phyloP scores from a whole-genome alignment of 768 basidiomycete genomes.

The Epithele typhae region DNA sequence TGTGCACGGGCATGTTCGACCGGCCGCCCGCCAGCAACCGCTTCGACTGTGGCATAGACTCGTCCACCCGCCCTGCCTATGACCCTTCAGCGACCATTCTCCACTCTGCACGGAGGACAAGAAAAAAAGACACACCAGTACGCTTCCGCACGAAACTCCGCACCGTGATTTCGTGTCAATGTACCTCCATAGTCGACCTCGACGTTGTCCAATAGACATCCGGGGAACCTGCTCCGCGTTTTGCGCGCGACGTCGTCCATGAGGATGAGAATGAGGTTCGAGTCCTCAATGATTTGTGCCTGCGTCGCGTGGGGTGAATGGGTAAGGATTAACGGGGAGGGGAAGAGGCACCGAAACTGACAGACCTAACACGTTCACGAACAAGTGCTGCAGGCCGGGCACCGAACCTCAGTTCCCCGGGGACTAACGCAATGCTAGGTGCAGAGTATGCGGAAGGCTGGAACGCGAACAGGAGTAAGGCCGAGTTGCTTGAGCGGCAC shows the following conservation, averaged over 20 bases:
- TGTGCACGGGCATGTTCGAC: conserved; percentile 94
- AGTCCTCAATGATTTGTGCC: conserved; percentile 98
- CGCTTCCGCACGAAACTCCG: conserved; percentile 92
- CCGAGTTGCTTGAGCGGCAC: conserved; percentile 96
- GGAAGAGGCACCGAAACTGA: too few species aligned
- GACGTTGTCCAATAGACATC: conserved; percentile 90
- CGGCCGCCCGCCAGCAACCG: conserved; percentile 85
- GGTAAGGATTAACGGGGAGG: too few species aligned
- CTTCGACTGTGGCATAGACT: conserved; percentile 86
- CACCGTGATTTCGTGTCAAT: conserved; percentile 97
- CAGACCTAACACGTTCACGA: conserved; percentile 97
- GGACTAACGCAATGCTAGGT: conserved; percentile 41
- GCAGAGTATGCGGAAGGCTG: conserved; percentile 97
- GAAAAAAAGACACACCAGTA: conserved; percentile 85
- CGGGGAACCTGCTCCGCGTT: conserved; percentile 85
- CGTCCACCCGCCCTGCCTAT: conserved; percentile 74
- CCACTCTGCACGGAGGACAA: too few species aligned
- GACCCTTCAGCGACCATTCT: too few species aligned
- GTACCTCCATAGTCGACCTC: conserved; percentile 98
- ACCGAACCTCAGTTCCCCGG: not conserved
- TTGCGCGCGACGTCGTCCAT: conserved; percentile 97
- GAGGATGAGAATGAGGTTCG: conserved; percentile 98
- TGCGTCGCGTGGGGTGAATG: too few species aligned
- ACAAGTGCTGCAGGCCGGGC: conserved; percentile 75
- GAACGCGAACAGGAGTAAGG: conserved; percentile 91